A percentile compares a stretch with the other conserved stretches of the same genome.
Conservation (phyloP, 2,329 filamentous ascomycete species). For the Penicillium polonicum region DNA sequence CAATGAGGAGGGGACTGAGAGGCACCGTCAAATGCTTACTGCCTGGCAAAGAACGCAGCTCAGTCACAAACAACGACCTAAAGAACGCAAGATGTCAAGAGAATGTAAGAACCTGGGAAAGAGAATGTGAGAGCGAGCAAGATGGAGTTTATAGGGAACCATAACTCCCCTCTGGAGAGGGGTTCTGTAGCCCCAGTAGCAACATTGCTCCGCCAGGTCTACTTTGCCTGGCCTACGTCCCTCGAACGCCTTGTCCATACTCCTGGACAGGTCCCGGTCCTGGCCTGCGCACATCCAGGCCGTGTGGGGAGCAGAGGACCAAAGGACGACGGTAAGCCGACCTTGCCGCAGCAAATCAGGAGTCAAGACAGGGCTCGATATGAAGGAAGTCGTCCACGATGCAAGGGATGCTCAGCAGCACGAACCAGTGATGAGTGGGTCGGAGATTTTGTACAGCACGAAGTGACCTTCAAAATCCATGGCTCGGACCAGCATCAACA, state of each 20-base stretch:
- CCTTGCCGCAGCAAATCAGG: slow-evolving; percentile 43
- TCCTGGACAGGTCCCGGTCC: slow-evolving; percentile 33
- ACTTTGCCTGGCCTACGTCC: slow-evolving; percentile 34
- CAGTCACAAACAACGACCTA: slow-evolving; percentile 34
- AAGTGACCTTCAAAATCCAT: slow-evolving; percentile 22
- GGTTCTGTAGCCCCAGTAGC: slow-evolving; percentile 31
- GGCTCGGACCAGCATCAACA: slow-evolving; percentile 25
- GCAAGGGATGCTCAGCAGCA: slow-evolving; percentile 39
- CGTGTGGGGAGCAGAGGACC: slow-evolving; percentile 30
- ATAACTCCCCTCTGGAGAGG: slow-evolving; percentile 33
- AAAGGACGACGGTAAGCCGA: slow-evolving; percentile 29
- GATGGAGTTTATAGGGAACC: slow-evolving; percentile 44
- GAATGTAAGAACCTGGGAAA: slow-evolving; percentile 45
- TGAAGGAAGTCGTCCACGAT: slow-evolving; percentile 29
- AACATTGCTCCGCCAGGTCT: slow-evolving; percentile 38
- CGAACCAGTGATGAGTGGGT: slow-evolving; percentile 37
- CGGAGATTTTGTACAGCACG: slow-evolving; percentile 37
- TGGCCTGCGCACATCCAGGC: slow-evolving; percentile 34
- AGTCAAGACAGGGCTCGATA: slow-evolving; percentile 35
- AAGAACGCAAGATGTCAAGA: slow-evolving; percentile 42
- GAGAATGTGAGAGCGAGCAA: slow-evolving; percentile 46
- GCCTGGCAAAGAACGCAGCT: slow-evolving; percentile 41
- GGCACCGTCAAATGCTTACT: slow-evolving; percentile 39
- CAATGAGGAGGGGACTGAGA: slow-evolving; percentile 34
- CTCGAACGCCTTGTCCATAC: slow-evolving; percentile 39